Percentiles rank a stretch among this genome's conserved stretches.
Conservation (phyloP, 768 basidiomycete species). For the Suillus discolor region DNA sequence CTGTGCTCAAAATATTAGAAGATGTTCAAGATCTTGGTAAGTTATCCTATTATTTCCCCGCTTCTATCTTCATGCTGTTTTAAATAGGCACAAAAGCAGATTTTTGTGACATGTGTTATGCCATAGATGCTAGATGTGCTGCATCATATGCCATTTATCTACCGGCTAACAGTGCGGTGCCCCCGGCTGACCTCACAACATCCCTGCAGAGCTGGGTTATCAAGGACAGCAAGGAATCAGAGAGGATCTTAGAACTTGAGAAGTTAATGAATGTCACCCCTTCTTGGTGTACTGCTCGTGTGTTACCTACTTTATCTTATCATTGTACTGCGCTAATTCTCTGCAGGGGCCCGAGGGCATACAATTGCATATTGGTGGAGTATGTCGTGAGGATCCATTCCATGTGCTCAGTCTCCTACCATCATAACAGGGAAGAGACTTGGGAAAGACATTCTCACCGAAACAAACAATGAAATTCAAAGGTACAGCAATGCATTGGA, state of each 20-base stretch:
- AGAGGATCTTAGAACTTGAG: slow-evolving; percentile 17
- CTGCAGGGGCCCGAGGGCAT: slow-evolving; percentile 37
- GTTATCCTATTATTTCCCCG: not conserved
- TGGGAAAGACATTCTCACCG: no score
- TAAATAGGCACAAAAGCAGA: slow-evolving; percentile 12
- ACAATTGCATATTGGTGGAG: slow-evolving; percentile 52
- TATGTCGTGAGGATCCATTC: slow-evolving; percentile 66
- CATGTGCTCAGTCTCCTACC: no score
- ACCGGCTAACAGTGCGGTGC: not conserved
- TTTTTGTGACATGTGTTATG: slow-evolving; percentile 23
- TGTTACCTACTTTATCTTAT: no score
- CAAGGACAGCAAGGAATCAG: slow-evolving; percentile 11
- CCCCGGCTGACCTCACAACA: not conserved
- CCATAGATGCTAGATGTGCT: slow-evolving; percentile 20
- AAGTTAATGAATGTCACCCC: no score
- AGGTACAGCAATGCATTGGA: no score
- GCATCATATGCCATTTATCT: not conserved
- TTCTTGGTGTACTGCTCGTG: no score
- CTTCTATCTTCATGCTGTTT: not conserved
- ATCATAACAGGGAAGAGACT: no score
- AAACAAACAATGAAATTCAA: no score
- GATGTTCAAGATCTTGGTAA: not conserved
- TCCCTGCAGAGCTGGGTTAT: slow-evolving; percentile 17
- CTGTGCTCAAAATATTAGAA: slow-evolving; percentile 1
- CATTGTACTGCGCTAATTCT: not conserved